These are phyloP conservation scores for Dianthus caryophyllus DNA, from an alignment of 148 eudicot species.

Conservation along the genomic window DNA sequence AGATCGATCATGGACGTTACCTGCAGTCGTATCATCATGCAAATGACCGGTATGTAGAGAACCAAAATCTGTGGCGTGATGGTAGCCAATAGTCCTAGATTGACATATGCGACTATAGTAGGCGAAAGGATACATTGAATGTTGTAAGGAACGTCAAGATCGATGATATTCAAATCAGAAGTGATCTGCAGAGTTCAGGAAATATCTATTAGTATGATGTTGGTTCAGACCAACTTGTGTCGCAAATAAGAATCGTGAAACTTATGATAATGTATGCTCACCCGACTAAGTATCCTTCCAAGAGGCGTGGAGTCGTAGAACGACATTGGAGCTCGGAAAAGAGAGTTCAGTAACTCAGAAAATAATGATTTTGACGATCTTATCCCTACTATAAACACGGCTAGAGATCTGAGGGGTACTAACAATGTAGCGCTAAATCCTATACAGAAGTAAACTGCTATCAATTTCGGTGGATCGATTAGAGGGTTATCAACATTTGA, in stretches of 20 bases:
- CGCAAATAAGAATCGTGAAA: not conserved
- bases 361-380: slow-evolving; percentile 66
- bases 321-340: slow-evolving; percentile 81
- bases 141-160: slow-evolving; percentile 72
- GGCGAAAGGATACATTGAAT: slow-evolving; percentile 45
- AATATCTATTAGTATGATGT: not conserved
- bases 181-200: slow-evolving; percentile 47
- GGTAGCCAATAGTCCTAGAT: slow-evolving; percentile 55
- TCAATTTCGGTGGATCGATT: slow-evolving; percentile 47
- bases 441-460: slow-evolving; percentile 55
- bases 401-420: slow-evolving; percentile 47
- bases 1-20: slow-evolving; percentile 28
- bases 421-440: slow-evolving; percentile 42
- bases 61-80: slow-evolving; percentile 82
- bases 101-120: slow-evolving; percentile 53
- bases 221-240: not conserved
- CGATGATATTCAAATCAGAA: slow-evolving; percentile 75
- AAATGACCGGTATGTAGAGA: slow-evolving; percentile 62
- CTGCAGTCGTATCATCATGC: slow-evolving; percentile 60
- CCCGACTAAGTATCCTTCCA: slow-evolving; percentile 88
- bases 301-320: slow-evolving; percentile 93
- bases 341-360: slow-evolving; percentile 54
- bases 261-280: slow-evolving; percentile 19
- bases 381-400: slow-evolving; percentile 47
- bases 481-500: slow-evolving; percentile 60